Base-by-base conservation (phyloP, 202 grass and related monocot species). In the Hordeum pubiflorum region DNA sequence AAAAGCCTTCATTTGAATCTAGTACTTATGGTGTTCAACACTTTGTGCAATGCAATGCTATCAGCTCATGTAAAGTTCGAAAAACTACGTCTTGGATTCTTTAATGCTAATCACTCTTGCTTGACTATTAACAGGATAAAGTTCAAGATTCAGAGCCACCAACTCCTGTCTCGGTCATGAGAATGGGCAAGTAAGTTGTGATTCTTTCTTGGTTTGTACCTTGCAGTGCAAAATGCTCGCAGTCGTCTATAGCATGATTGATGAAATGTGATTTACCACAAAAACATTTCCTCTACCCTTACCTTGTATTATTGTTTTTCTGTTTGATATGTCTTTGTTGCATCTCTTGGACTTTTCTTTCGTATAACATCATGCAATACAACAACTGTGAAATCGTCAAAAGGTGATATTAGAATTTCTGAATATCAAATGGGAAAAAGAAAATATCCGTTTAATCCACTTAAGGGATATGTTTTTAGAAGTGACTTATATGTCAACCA, bases 121-220 rank as follows among this genome's bases (percentile, higher is more conserved):
- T 82, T 85, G 70, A 15, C 8, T 63, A 78, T 74, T 80, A 81
- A 76, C 89, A 91, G 87, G 91, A 93, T 76, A 97, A 93, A 89
- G 84, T 91, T 86, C 93, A 88, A 89, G 90, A 97, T 63, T 97
- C 91, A 48, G 91, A 97, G 81, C 93, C 93, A 50, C 86, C 88
- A 71, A 97, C 93, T 54, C 93, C 93, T 73, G 66, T 75, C 68
- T 93, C 93, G 65, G 82, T 97, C 55, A 84, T 93, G 86, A 93
- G 77, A 79, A 91, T 93, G 91, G 76, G 86, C 72, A 89, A 88
- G 93, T 97, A 87, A 86, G 86, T 91, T 64, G 60, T 63, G 38
- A 76, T 55, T 82, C 52, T 79, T 56, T 79, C 59, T 54, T 63
- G 10, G n/a, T 63, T 22, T 56, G 20, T 18, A 62, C 46, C 14